These are phyloP conservation scores for Podospora appendiculata DNA, from an alignment of 495 filamentous ascomycete genomes.

Conservation along the genomic window DNA sequence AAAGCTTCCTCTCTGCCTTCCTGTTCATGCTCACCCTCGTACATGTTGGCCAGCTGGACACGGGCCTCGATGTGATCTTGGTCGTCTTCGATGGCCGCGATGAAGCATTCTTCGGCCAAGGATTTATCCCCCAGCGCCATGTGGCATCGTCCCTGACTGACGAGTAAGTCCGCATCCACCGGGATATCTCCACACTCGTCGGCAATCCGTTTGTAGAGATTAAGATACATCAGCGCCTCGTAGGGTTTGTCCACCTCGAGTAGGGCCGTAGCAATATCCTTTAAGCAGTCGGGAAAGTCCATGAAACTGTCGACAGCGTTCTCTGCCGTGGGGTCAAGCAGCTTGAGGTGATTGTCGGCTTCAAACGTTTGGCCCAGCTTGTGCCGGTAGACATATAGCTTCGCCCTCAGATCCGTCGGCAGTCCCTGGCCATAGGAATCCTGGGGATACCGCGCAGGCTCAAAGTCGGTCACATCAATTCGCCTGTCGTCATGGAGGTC, in stretches of 20 bases:
- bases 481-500: conserved; percentile 66
- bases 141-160: conserved; percentile 70
- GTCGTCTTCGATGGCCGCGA: conserved; percentile 62
- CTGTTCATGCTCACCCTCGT: conserved; percentile 58
- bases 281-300: conserved; percentile 68
- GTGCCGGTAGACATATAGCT: conserved; percentile 74
- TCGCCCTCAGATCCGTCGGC: conserved; percentile 77
- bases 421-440: conserved; percentile 67
- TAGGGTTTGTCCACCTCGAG: conserved; percentile 45
- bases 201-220: conserved; percentile 51
- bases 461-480: conserved; percentile 44
- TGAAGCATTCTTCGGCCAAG: conserved; percentile 68
- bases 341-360: conserved; percentile 47
- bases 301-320: conserved; percentile 42
- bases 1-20: conserved; percentile 55
- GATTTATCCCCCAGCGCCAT: conserved; percentile 49
- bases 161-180: conserved; percentile 52
- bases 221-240: conserved; percentile 69
- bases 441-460: conserved; percentile 45
- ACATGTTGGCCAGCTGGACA: conserved; percentile 70
- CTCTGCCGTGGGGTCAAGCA: conserved; percentile 52
- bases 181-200: conserved; percentile 47
- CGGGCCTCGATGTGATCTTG: conserved; percentile 57
- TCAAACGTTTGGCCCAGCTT: conserved; percentile 63
- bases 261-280: conserved; percentile 63